Percentiles rank a stretch among this genome's conserved stretches.
Evolutionary conservation across 495 filamentous ascomycete genomes (phyloP).

Genomic region (Penicillium samsonianum): DNA sequence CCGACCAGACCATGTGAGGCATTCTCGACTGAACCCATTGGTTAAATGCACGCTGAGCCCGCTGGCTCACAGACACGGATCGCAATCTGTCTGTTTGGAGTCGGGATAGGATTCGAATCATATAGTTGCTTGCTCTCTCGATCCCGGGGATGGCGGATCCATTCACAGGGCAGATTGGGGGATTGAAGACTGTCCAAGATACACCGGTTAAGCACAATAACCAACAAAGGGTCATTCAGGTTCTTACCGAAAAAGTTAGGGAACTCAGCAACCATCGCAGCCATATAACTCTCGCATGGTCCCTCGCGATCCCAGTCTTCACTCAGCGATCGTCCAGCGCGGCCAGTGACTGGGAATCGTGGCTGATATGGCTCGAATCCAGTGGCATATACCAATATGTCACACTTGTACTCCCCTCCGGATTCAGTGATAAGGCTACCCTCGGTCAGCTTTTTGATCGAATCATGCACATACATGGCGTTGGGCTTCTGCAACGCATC

Average conservation of each 20-base stretch:
- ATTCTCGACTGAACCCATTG: constrained; percentile 19
- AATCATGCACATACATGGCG: constrained; percentile 14
- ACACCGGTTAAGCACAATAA: neutral
- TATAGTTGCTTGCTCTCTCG: constrained; percentile 15
- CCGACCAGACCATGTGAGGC: constrained; percentile 18
- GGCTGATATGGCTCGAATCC: constrained; percentile 20
- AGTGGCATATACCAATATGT: constrained; percentile 20
- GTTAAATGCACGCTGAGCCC: constrained; percentile 13
- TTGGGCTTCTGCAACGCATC: constrained; percentile 18
- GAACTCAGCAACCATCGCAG: constrained; percentile 19
- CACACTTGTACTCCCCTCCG: constrained; percentile 11
- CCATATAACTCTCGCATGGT: constrained; percentile 21
- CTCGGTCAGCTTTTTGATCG: constrained; percentile 13
- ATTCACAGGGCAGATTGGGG: constrained; percentile 17
- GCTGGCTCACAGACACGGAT: constrained; percentile 6
- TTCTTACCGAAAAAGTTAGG: constrained; percentile 17
- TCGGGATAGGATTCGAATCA: constrained; percentile 10
- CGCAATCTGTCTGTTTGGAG: constrained; percentile 16
- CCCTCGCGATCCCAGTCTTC: constrained; percentile 13
- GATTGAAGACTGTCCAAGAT: constrained; percentile 7
- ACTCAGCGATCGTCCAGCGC: constrained; percentile 11
- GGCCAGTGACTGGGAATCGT: constrained; percentile 17
- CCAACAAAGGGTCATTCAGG: neutral
- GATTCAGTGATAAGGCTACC: constrained; percentile 10
- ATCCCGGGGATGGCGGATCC: constrained; percentile 18